A percentile compares a stretch with the other conserved stretches of the same genome.
Evolutionary conservation across 441 rosid species (phyloP).

Genomic region (Melastoma candidum): DNA sequence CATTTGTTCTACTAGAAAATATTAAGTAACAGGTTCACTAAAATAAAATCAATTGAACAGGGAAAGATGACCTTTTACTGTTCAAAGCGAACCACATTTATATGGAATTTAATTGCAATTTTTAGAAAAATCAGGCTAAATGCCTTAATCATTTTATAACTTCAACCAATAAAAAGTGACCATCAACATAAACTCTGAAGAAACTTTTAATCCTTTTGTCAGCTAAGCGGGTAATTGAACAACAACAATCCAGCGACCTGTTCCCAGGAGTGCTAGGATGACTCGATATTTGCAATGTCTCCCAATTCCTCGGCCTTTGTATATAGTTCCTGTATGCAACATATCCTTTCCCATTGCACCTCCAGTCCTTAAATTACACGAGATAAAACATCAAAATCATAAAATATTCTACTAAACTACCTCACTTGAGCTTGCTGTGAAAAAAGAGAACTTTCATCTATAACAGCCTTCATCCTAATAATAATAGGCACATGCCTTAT

Average conservation of each 20-base stretch:
- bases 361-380: constrained; percentile 58
- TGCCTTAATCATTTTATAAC: neutral
- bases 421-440: too few species aligned
- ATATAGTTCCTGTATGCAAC: constrained; percentile 80
- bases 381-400: constrained; percentile 1
- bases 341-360: constrained; percentile 83
- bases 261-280: constrained; percentile 70
- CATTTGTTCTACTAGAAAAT: too few species aligned
- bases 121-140: neutral
- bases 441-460: too few species aligned
- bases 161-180: neutral
- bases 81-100: too few species aligned
- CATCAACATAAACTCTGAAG: constrained; percentile 3
- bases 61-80: too few species aligned
- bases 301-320: constrained; percentile 80
- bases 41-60: too few species aligned
- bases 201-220: constrained; percentile 1
- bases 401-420: neutral
- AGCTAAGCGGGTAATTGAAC: neutral
- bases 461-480: too few species aligned
- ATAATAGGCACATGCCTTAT: too few species aligned
- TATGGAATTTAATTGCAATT: too few species aligned
- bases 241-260: constrained; percentile 38
- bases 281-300: constrained; percentile 43
- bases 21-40: too few species aligned